Percentiles rank a stretch among this genome's conserved stretches.
These are phyloP conservation scores for Naganishia cerealis DNA, from an alignment of 1,284 basidiomycete species.

Conservation along the genomic window DNA sequence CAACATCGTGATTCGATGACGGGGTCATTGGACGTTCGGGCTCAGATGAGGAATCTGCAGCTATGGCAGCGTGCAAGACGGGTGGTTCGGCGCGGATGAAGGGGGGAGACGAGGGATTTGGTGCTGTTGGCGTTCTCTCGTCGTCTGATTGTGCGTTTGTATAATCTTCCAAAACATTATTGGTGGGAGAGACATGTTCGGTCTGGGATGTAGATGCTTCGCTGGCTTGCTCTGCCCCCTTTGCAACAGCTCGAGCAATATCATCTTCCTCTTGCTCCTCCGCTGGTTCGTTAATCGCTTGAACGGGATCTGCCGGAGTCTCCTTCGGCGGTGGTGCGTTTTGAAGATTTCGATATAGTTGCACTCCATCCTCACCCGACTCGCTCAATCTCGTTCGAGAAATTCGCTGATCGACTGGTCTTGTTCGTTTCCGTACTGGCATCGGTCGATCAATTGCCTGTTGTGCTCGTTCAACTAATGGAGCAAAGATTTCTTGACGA, in stretches of 20 bases:
- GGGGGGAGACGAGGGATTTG: background rate
- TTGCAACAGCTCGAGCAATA: background rate
- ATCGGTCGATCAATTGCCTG: constrained; percentile 77
- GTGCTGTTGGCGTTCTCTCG: constrained; percentile 6
- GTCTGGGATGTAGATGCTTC: background rate
- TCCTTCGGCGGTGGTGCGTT: background rate
- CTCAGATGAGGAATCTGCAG: background rate
- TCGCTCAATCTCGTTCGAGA: constrained; percentile 37
- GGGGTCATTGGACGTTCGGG: background rate
- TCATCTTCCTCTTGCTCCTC: background rate
- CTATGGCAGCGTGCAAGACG: background rate
- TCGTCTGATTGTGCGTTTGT: constrained; percentile 12
- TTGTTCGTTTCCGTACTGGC: constrained; percentile 80
- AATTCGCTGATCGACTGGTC: constrained; percentile 81
- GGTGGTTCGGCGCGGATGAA: background rate
- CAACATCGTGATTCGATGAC: background rate
- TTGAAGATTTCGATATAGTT: constrained; percentile 17
- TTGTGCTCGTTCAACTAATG: constrained; percentile 77
- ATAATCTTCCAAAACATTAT: constrained; percentile 17
- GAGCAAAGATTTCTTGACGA: constrained; percentile 74
- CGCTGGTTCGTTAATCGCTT: background rate
- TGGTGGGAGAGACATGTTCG: constrained; percentile 13
- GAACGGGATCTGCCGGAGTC: background rate
- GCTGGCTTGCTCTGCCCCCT: background rate
- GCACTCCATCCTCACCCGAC: constrained; percentile 30